These are phyloP conservation scores for Tulasnella sp. DNA, from an alignment of 768 basidiomycete species.

Conservation along the genomic window DNA sequence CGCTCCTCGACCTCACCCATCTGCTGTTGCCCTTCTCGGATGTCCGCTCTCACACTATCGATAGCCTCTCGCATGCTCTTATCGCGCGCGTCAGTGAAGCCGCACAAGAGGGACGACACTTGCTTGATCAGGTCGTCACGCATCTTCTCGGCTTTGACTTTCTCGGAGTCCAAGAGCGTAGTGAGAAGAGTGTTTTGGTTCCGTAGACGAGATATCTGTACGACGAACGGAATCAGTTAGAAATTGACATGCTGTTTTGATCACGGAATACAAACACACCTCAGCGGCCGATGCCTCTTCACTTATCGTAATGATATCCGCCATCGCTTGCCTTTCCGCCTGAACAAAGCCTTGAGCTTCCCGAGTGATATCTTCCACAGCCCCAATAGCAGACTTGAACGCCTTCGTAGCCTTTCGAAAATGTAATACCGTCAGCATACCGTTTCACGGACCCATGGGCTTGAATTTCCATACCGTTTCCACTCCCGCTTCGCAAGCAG, in stretches of 20 bases:
- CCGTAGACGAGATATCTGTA: constrained; percentile 44
- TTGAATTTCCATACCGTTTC: constrained; percentile 27
- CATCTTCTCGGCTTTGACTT: constrained; percentile 49
- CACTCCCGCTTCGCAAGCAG: constrained; percentile 30
- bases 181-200: constrained; percentile 58
- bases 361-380: constrained; percentile 48
- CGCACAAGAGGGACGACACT: constrained; percentile 58
- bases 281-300: constrained; percentile 19
- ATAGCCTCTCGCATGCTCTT: constrained; percentile 49
- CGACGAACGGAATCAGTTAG: constrained; percentile 22
- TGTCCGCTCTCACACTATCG: constrained; percentile 40
- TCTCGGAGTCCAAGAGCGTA: constrained; percentile 54
- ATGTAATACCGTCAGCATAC: not conserved
- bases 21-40: constrained; percentile 42
- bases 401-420: constrained; percentile 28
- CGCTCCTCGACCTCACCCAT: constrained; percentile 22
- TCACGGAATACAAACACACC: constrained; percentile 13
- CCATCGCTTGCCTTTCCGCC: constrained; percentile 40
- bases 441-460: not conserved
- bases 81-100: constrained; percentile 59
- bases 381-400: constrained; percentile 42
- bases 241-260: constrained; percentile 26
- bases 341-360: constrained; percentile 49
- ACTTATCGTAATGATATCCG: constrained; percentile 25
- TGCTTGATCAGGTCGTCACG: constrained; percentile 66